These are phyloP conservation scores for Fusarium longipes DNA, from an alignment of 2,329 filamentous ascomycete genomes.

Conservation along the genomic window DNA sequence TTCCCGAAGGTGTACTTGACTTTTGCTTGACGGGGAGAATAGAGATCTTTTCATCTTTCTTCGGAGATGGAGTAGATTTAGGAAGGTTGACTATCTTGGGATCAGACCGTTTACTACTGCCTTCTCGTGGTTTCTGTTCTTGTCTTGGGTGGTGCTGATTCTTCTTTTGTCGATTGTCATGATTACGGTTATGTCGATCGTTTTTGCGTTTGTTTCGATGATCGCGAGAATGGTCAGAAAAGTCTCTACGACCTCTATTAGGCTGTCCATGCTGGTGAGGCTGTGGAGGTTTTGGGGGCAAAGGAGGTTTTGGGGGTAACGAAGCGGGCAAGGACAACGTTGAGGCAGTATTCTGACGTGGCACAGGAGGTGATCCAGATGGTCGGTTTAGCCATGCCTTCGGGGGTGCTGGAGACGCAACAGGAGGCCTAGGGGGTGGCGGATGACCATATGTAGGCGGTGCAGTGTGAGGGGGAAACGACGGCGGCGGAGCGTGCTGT, in stretches of 20 bases:
- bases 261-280: constrained; percentile 27
- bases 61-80: constrained; percentile 37
- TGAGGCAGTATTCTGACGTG: constrained; percentile 32
- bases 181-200: constrained; percentile 49
- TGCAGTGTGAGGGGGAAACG: constrained; percentile 37
- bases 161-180: constrained; percentile 47
- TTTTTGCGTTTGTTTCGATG: constrained; percentile 48
- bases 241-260: constrained; percentile 42
- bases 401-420: constrained; percentile 29
- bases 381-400: constrained; percentile 22
- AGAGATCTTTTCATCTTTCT: constrained; percentile 47
- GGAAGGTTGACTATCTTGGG: constrained; percentile 12
- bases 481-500: constrained; percentile 31
- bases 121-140: constrained; percentile 45
- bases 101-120: constrained; percentile 23
- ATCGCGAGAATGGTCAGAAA: constrained; percentile 46
- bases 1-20: constrained; percentile 11
- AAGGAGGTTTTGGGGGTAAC: constrained; percentile 50
- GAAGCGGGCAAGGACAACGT: constrained; percentile 40
- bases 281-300: constrained; percentile 48
- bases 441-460: constrained; percentile 36
- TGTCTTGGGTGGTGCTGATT: constrained; percentile 33
- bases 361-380: constrained; percentile 30
- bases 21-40: constrained; percentile 5
- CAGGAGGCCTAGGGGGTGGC: constrained; percentile 24